Conservation (phyloP, 257 asterid species). For the Solanum clarkiae region DNA sequence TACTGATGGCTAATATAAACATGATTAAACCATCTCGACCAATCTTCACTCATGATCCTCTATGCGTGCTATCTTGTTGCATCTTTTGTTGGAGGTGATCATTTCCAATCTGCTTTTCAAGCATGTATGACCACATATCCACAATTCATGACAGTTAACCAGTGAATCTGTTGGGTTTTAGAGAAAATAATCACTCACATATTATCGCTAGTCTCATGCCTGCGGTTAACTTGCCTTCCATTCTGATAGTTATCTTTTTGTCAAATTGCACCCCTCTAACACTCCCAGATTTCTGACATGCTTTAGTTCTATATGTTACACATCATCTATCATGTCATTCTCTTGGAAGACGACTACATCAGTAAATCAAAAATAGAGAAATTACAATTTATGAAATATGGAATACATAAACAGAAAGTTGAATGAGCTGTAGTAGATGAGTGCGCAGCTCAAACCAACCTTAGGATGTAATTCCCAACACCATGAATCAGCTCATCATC, state of each 20-base stretch:
- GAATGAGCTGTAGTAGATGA: background rate
- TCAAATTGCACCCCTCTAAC: background rate
- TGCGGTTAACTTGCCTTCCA: background rate
- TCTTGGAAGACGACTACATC: background rate
- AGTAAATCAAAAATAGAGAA: background rate
- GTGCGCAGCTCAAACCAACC: constrained; percentile 28
- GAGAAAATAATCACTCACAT: background rate
- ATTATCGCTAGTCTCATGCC: background rate
- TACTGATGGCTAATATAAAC: background rate
- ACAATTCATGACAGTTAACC: background rate
- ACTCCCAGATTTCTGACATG: background rate
- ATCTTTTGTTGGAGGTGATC: background rate
- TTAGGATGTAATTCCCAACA: constrained; percentile 71
- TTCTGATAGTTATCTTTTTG: background rate
- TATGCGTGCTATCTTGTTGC: background rate
- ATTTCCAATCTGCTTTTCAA: background rate
- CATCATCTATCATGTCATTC: background rate
- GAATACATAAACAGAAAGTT: background rate
- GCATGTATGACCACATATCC: background rate
- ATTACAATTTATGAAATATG: background rate
- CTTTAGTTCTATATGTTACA: background rate
- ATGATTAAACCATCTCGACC: background rate
- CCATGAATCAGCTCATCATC: constrained; percentile 57
- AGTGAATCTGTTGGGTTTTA: background rate
- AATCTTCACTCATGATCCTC: background rate